Conservation (phyloP, 768 basidiomycete genomes). For the Macrolepiota fuliginosa region DNA sequence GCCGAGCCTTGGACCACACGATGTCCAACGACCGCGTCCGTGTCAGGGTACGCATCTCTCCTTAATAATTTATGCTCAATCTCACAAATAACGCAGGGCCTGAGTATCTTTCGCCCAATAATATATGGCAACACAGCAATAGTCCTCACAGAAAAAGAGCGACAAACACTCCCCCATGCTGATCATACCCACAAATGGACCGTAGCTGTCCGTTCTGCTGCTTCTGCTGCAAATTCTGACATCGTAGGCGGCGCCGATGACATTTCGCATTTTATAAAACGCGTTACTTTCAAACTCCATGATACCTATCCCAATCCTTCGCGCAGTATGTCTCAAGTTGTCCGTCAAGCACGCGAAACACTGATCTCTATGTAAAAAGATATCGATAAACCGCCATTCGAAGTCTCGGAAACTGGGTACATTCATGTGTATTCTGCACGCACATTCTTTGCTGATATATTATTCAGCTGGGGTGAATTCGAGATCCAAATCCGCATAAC, state of each 20-base stretch:
- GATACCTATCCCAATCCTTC: constrained; percentile 93
- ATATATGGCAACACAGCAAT: constrained; percentile 95
- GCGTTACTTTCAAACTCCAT: constrained; percentile 96
- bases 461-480: constrained; percentile 96
- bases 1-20: constrained; percentile 21
- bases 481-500: constrained; percentile 91
- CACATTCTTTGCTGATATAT: not conserved
- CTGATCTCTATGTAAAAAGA: constrained; percentile 41
- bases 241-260: constrained; percentile 90
- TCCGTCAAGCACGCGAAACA: not conserved
- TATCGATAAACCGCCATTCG: constrained; percentile 91
- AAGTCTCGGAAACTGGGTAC: constrained; percentile 93
- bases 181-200: constrained; percentile 98
- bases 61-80: constrained; percentile 11
- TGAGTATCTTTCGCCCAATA: constrained; percentile 85
- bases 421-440: constrained; percentile 16
- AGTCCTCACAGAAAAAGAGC: constrained; percentile 73
- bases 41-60: constrained; percentile 59
- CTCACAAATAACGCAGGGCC: constrained; percentile 50
- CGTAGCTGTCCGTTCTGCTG: constrained; percentile 88
- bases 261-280: constrained; percentile 87
- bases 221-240: constrained; percentile 68
- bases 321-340: constrained; percentile 58
- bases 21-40: constrained; percentile 68
- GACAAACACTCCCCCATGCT: constrained; percentile 46